Conservation (phyloP, 1,284 basidiomycete genomes). For the Ceratobasidium sp. region DNA sequence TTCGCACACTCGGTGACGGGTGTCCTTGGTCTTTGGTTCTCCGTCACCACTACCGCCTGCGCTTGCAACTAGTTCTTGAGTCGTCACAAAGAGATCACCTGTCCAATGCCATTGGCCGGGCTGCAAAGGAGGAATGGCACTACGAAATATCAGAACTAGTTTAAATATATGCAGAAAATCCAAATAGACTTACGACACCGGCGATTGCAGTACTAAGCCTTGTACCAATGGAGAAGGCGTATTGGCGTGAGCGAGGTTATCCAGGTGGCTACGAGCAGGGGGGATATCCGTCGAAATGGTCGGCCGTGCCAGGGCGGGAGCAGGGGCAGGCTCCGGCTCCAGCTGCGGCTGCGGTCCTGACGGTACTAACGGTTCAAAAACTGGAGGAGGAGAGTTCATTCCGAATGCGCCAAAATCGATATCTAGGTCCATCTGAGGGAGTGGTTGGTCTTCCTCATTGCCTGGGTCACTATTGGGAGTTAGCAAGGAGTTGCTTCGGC, state of each 20-base stretch:
- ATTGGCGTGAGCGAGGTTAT: background rate
- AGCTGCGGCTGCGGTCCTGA: background rate
- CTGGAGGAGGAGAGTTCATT: background rate
- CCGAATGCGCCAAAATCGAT: constrained; percentile 12
- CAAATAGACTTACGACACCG: constrained; percentile 1
- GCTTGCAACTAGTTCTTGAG: background rate
- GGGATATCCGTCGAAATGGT: background rate
- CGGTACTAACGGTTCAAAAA: background rate
- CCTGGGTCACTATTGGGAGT: background rate
- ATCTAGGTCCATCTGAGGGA: constrained; percentile 5
- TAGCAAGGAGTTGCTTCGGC: background rate
- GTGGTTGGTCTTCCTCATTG: background rate
- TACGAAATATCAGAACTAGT: background rate
- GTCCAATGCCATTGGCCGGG: constrained; percentile 25
- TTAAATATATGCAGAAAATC: background rate
- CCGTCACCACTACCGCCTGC: background rate
- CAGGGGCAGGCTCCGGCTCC: background rate
- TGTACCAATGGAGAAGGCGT: background rate
- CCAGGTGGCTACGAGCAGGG: constrained; percentile 4
- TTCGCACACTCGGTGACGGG: constrained; percentile 9
- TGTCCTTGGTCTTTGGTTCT: background rate
- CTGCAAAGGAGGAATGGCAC: constrained; percentile 9
- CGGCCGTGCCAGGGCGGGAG: background rate
- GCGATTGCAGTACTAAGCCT: background rate
- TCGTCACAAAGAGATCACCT: constrained; percentile 24